Evolutionary conservation across 2,329 filamentous ascomycete genomes (phyloP).

Genomic region (Penicillium sp.): DNA sequence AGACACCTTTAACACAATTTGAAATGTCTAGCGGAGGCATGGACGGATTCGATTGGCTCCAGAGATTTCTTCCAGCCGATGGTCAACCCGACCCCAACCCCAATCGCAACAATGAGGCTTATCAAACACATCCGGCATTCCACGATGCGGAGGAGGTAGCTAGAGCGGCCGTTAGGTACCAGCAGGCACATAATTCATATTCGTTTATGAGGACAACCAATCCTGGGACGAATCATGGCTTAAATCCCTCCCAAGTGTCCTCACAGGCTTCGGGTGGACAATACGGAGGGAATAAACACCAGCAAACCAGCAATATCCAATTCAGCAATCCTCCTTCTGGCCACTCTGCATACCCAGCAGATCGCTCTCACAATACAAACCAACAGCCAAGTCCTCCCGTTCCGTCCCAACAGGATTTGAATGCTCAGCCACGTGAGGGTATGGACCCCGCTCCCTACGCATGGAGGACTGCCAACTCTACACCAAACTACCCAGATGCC

Average conservation of each 20-base stretch:
- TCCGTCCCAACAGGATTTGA: not conserved
- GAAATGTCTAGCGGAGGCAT: not conserved
- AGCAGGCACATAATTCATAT: not conserved
- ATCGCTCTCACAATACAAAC: not conserved
- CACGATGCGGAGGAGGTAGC: slow-evolving; percentile 6
- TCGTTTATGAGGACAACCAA: not conserved
- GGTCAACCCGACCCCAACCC: not conserved
- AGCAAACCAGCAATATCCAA: not conserved
- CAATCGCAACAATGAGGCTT: not conserved
- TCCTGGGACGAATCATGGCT: not conserved
- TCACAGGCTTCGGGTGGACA: not conserved
- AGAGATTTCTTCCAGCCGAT: not conserved
- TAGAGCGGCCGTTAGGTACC: not conserved
- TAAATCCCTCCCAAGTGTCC: not conserved
- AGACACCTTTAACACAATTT: not conserved
- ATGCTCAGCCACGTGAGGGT: not conserved
- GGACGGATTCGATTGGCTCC: not conserved
- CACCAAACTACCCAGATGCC: too few species aligned
- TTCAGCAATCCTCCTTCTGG: not conserved
- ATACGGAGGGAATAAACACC: not conserved
- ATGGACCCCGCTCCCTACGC: not conserved
- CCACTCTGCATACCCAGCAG: not conserved
- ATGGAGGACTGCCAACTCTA: not conserved
- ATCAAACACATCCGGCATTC: slow-evolving; percentile 11
- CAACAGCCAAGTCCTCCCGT: not conserved